Base-by-base conservation (phyloP, 495 filamentous ascomycete species). In the Platismatia glauca region DNA sequence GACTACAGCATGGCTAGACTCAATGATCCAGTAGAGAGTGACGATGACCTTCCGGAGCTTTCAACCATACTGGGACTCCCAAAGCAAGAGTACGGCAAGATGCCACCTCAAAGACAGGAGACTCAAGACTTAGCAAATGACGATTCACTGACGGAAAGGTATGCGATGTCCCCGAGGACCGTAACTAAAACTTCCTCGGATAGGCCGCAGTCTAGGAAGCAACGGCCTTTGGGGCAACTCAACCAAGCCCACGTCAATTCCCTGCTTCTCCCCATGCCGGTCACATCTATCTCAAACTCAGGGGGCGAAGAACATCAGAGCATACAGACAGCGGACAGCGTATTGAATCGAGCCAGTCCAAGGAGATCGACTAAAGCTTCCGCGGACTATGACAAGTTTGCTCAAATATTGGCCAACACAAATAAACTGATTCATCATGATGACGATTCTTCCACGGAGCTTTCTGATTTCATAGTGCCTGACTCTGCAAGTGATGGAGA, bases 181-280 rank as follows among this genome's bases (percentile, higher is more conserved):
- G 5, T 39, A 31, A 15, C 24, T n/a, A 38, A 52, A 31, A 16
- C 31, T 18, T 66, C 60, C 20, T 4, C 22, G 16, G 27, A 0
- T 20, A 46, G 38, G 31, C 57, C 43, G 29, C 44, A 35, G 31
- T 12, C 35, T 2, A 60, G 27, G 22, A 68, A 61, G 37, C 64
- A 66, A 52, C 55, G 52, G 27, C 56, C 60, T 29, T 61, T 65
- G 12, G 37, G 57, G 34, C 39, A 55, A 12, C 53, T 66, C 69
- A 75, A 69, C 55, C 62, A 61, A 43, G 63, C 76, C 20, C 69
- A 72, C 24, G 68, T 74, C 44, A 78, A 79, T 52, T 75, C 73
- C 34, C 64, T 77, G 39, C 67, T 74, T 13, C 67, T 76, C 27
- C 71, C 71, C 6, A 44, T 71, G 15, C 58, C 68, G 29, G 68